These are phyloP conservation scores for Obelidium mucronatum DNA, from an alignment of 192 early-diverging fungal genomes.

Conservation along the genomic window DNA sequence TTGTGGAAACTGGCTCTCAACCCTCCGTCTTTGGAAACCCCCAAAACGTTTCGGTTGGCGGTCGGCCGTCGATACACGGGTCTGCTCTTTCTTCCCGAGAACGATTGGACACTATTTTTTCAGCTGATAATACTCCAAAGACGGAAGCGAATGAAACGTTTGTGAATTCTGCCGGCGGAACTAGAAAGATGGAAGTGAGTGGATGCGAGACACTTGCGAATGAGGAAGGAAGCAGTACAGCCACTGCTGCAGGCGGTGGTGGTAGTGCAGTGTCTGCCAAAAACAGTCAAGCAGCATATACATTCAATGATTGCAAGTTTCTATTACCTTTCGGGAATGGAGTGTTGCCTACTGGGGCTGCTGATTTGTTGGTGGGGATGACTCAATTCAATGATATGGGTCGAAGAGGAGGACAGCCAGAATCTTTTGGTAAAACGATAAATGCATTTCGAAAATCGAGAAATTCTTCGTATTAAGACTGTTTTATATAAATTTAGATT, in stretches of 20 bases:
- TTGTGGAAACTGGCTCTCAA: too few relatives aligned
- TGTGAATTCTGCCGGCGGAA: background rate
- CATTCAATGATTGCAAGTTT: conserved; percentile 27
- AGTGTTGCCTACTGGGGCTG: background rate
- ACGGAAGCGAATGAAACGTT: background rate
- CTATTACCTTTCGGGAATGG: background rate
- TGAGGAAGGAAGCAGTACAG: background rate
- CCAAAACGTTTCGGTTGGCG: too few relatives aligned
- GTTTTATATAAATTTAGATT: background rate
- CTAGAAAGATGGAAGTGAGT: background rate
- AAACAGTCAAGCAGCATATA: background rate
- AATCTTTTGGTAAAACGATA: background rate
- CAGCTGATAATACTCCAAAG: background rate
- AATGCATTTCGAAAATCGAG: background rate
- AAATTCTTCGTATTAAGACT: background rate
- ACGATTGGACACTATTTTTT: background rate
- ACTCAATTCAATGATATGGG: background rate
- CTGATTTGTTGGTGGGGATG: conserved; percentile 18
- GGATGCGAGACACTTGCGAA: background rate
- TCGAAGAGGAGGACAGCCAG: background rate
- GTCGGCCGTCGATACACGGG: too few relatives aligned
- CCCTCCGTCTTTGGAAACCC: too few relatives aligned
- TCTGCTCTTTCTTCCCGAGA: too few relatives aligned
- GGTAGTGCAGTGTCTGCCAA: background rate
- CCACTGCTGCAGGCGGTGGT: background rate